phyloP scores from a whole-genome alignment of 495 filamentous ascomycete genomes.

The Aspergillus nanangensis region DNA sequence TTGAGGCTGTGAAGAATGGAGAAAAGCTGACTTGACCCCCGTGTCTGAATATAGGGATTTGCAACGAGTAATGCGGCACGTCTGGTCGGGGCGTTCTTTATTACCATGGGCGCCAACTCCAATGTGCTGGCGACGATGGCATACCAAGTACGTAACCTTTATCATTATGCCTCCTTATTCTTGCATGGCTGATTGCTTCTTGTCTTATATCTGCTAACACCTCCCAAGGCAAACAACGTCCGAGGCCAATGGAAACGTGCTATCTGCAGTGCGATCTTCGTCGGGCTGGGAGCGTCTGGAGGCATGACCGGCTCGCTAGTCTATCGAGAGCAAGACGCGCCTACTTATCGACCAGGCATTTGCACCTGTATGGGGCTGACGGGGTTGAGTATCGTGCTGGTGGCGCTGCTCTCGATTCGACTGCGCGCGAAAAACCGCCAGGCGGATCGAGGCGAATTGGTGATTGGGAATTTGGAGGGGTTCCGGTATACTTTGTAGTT shows the following conservation, averaged over 20 bases:
- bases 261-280: slow-evolving; percentile 44
- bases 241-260: slow-evolving; percentile 57
- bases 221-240: slow-evolving; percentile 47
- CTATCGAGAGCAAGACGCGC: slow-evolving; percentile 45
- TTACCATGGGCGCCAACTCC: slow-evolving; percentile 49
- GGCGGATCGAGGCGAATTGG: slow-evolving; percentile 3
- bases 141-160: slow-evolving; percentile 38
- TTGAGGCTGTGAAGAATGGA: no score
- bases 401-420: background rate
- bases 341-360: slow-evolving; percentile 44
- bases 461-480: slow-evolving; percentile 8
- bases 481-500: slow-evolving; percentile 10
- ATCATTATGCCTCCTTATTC: background rate
- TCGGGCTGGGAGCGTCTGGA: slow-evolving; percentile 45
- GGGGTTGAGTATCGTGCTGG: background rate
- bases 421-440: slow-evolving; percentile 4
- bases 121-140: slow-evolving; percentile 49
- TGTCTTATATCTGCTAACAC: background rate
- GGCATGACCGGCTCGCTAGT: slow-evolving; percentile 49
- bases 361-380: slow-evolving; percentile 21
- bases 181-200: background rate
- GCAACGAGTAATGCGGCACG: slow-evolving; percentile 34
- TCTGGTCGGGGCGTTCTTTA: slow-evolving; percentile 58
- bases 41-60: slow-evolving; percentile 31
- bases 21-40: no score